Evolutionary conservation across 108 stramenopile genomes (phyloP), one percentile per base, ranked within the genome.

Genomic region (Hondaea fermentalgiana): DNA sequence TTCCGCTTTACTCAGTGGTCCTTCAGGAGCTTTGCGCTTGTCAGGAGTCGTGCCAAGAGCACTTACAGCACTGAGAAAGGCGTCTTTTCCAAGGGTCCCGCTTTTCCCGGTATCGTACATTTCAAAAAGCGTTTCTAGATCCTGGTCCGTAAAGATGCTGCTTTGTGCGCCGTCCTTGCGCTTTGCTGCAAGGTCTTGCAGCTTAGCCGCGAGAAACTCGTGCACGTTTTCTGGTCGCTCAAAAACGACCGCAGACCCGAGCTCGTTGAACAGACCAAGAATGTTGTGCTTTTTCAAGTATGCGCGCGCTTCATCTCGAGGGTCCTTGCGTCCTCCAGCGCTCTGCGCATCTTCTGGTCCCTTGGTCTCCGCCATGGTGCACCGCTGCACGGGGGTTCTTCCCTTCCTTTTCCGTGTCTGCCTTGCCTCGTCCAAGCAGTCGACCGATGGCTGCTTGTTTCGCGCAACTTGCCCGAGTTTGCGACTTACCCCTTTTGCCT

Each of bases 131-230:
- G 76, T 83, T 23, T 83, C 76, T 45, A 83, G 76, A 23, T 83
- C 76, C 76, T 83, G 76, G 0, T 47, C 76, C 6, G 45, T 83
- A 35, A 83, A 83, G 76, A 83, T 83, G 76, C 76, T 83, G 76
- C 76, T 23, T 45, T 83, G 76, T 6, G n/a, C 76, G 76, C n/a
- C 51, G 49, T 6, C 3, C 10, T 12, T 53, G 14, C 51, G 19
- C 51, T 53, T 47, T 17, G 12, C 6, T 45, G 19, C 25, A 17
- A 83, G 45, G 25, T 47, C 51, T 23, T 83, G 12, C 17, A 83
- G 76, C 23, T 83, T 83, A 0, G 25, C 23, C 45, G 28, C n/a
- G 19, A 83, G 45, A 53, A 83, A 83, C 19, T 83, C 49, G 28
- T 83, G 49, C 19, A 83, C 51, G 51, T 83, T 28, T 25, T 83